Percentiles rank a stretch among this genome's conserved stretches.
phyloP scores from a whole-genome alignment of 108 stramenopile genomes.

The Pseudonitzschia multiseries region DNA sequence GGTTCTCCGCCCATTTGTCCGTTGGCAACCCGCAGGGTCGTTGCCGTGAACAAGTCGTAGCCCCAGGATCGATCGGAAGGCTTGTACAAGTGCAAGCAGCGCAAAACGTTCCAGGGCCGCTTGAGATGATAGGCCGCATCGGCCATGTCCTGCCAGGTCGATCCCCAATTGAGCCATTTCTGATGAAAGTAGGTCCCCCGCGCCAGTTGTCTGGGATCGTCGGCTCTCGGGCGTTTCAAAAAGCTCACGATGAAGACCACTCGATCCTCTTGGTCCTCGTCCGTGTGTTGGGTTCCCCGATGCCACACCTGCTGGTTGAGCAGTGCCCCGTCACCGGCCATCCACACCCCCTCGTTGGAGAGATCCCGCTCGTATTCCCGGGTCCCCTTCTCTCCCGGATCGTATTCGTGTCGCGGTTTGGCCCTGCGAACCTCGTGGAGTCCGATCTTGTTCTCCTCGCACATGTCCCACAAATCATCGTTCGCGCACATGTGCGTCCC shows the following conservation, averaged over 20 bases:
- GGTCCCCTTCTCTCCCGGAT: not conserved
- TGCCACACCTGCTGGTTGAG: constrained; percentile 71
- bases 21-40: constrained; percentile 54
- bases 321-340: constrained; percentile 48
- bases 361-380: not conserved
- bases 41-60: constrained; percentile 47
- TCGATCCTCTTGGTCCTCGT: constrained; percentile 40
- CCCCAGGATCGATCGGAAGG: constrained; percentile 44
- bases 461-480: constrained; percentile 30
- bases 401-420: not conserved
- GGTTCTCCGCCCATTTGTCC: constrained; percentile 40
- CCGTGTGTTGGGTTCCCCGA: constrained; percentile 41
- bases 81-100: constrained; percentile 51
- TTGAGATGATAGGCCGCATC: constrained; percentile 39
- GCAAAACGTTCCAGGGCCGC: constrained; percentile 41
- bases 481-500: constrained; percentile 62
- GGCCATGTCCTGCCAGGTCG: constrained; percentile 49
- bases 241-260: constrained; percentile 61
- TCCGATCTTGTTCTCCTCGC: constrained; percentile 32
- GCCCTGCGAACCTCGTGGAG: constrained; percentile 27
- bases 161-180: constrained; percentile 65
- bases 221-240: constrained; percentile 37
- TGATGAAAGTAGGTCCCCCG: constrained; percentile 72
- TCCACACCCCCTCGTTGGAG: constrained; percentile 39
- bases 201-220: constrained; percentile 48